phyloP scores from a whole-genome alignment of 1,284 basidiomycete genomes.

The Taiwanofungus camphoratus region DNA sequence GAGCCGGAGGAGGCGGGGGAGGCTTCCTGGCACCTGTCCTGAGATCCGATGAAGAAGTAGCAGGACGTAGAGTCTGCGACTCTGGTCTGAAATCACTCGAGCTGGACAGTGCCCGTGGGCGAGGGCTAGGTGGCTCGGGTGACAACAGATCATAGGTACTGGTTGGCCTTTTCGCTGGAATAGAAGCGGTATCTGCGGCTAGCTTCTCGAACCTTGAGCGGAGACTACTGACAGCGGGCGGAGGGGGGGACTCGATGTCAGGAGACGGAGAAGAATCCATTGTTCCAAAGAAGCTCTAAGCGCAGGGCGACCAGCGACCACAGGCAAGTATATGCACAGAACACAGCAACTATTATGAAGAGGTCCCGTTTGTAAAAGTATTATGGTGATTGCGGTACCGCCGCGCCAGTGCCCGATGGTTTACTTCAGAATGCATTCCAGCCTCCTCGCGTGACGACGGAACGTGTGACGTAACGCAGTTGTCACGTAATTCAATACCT shows the following conservation, averaged over 20 bases:
- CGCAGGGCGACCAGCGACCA: background rate
- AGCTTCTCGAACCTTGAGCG: slow-evolving; percentile 64
- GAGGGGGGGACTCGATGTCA: slow-evolving; percentile 41
- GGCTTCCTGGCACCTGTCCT: slow-evolving; percentile 37
- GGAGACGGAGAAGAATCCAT: slow-evolving; percentile 15
- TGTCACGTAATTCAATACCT: too few species aligned
- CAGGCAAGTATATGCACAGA: background rate
- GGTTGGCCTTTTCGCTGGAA: slow-evolving; percentile 16
- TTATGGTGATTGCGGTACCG: background rate
- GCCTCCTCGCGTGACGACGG: too few species aligned
- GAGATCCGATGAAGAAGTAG: slow-evolving; percentile 51
- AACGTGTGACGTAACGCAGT: too few species aligned
- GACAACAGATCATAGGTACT: slow-evolving; percentile 19
- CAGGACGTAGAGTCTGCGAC: slow-evolving; percentile 31
- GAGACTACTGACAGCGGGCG: slow-evolving; percentile 59
- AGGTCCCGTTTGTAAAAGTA: too few species aligned
- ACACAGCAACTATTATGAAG: background rate
- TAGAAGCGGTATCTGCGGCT: slow-evolving; percentile 27
- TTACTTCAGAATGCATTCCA: too few species aligned
- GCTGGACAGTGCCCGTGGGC: slow-evolving; percentile 35
- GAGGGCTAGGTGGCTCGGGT: slow-evolving; percentile 31
- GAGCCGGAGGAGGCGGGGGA: slow-evolving; percentile 57
- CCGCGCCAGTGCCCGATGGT: background rate
- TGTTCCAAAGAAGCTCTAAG: slow-evolving; percentile 3
- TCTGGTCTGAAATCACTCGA: slow-evolving; percentile 22